Evolutionary conservation across 108 stramenopile species (phyloP).

Genomic region (Nitzschia putrida): DNA sequence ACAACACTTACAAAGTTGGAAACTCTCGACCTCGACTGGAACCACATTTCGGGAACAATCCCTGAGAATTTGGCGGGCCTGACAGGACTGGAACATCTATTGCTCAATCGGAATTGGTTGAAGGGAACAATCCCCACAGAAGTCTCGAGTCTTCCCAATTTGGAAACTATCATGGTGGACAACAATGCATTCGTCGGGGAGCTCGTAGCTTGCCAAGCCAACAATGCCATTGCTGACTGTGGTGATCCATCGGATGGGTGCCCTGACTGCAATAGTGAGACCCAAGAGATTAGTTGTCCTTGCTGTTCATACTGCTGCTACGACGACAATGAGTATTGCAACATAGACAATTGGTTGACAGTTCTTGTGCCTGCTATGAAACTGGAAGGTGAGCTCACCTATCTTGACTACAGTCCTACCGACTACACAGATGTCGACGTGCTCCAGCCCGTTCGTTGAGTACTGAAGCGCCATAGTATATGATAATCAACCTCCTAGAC

Average conservation of each 20-base stretch:
- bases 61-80: conserved; percentile 38
- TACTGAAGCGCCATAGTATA: neutral
- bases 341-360: conserved; percentile 26
- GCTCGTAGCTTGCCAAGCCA: conserved; percentile 11
- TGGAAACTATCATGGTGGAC: conserved; percentile 63
- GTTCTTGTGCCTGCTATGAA: neutral
- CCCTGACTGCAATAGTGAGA: conserved; percentile 10
- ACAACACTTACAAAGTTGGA: conserved; percentile 11
- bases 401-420: conserved; percentile 11
- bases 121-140: conserved; percentile 56
- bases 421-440: conserved; percentile 4
- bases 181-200: conserved; percentile 53
- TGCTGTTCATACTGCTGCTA: conserved; percentile 36
- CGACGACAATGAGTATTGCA: conserved; percentile 24
- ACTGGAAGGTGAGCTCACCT: neutral
- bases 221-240: conserved; percentile 27
- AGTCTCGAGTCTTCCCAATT: conserved; percentile 41
- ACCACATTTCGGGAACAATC: conserved; percentile 34
- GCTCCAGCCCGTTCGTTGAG: neutral
- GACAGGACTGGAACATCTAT: conserved; percentile 40
- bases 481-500: no score
- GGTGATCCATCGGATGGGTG: conserved; percentile 8
- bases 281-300: conserved; percentile 28
- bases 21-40: conserved; percentile 34
- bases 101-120: conserved; percentile 47